Percentiles rank a stretch among this genome's conserved stretches.
Evolutionary conservation across 352 stramenopile species (phyloP).

Genomic region (Globisporangium cylindrosporum): DNA sequence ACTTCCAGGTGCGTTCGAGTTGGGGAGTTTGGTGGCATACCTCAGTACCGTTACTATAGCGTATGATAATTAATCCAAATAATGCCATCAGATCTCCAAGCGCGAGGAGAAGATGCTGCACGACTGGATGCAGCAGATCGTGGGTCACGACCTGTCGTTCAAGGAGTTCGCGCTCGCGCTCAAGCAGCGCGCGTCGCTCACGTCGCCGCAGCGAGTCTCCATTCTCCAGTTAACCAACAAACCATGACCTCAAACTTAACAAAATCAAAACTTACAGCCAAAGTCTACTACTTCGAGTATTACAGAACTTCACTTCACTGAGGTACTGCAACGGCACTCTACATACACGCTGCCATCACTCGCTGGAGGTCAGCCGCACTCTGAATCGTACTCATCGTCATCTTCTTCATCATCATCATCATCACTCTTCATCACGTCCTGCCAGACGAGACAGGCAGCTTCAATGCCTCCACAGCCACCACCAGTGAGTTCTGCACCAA

Average conservation of each 20-base stretch:
- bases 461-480: not conserved
- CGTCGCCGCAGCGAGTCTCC: slow-evolving; percentile 39
- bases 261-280: not conserved
- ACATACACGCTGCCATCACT: not conserved
- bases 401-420: not conserved
- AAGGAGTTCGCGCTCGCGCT: slow-evolving; percentile 56
- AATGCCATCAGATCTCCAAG: slow-evolving; percentile 30
- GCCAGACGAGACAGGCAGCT: not conserved
- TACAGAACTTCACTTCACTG: not conserved
- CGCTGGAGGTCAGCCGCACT: not conserved
- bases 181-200: slow-evolving; percentile 53
- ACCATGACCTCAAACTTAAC: not conserved
- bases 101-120: slow-evolving; percentile 36
- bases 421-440: slow-evolving; percentile 12
- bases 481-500: not conserved
- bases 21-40: not conserved
- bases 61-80: not conserved
- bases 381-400: not conserved
- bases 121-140: slow-evolving; percentile 48
- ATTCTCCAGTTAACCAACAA: slow-evolving; percentile 25
- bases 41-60: not conserved
- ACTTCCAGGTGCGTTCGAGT: slow-evolving; percentile 31
- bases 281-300: not conserved
- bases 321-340: not conserved
- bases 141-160: slow-evolving; percentile 49